Conservation (phyloP, 805 yeast species). For the Candida awuae region DNA sequence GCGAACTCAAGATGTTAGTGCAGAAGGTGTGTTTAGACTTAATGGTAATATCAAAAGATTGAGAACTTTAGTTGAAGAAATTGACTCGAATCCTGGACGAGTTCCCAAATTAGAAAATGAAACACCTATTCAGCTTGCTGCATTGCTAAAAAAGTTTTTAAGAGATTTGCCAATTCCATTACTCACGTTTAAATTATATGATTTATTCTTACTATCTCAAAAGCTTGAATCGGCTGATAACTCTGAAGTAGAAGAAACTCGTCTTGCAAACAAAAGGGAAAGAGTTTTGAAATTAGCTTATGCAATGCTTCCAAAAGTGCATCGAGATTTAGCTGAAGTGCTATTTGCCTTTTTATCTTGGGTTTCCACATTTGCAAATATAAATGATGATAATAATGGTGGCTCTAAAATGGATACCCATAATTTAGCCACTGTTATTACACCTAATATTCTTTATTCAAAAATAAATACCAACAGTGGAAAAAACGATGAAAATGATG, state of each 20-base stretch:
- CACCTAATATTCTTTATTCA: conserved; percentile 80
- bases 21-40: conserved; percentile 91
- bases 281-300: conserved; percentile 56
- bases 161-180: conserved; percentile 92
- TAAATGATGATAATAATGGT: conserved; percentile 79
- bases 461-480: conserved; percentile 12
- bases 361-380: conserved; percentile 92
- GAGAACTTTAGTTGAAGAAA: conserved; percentile 60
- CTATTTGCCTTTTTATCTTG: conserved; percentile 79
- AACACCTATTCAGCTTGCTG: conserved; percentile 87
- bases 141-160: conserved; percentile 80
- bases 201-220: conserved; percentile 69
- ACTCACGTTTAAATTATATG: conserved; percentile 66
- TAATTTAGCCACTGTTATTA: conserved; percentile 88
- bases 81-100: conserved; percentile 61
- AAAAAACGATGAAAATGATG: conserved; percentile 3
- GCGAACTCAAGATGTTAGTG: conserved; percentile 87
- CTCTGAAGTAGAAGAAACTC: conserved; percentile 3
- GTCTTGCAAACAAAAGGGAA: conserved; percentile 32
- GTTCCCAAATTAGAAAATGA: conserved; percentile 59
- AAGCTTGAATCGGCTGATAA: conserved; percentile 31
- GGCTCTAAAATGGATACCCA: conserved; percentile 96
- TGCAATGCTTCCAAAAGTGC: conserved; percentile 70
- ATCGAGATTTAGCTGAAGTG: conserved; percentile 83
- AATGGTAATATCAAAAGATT: conserved; percentile 89